Percentiles rank a stretch among this genome's conserved stretches.
phyloP scores from a whole-genome alignment of 129 eudicot genomes.

The Saussurea involucrata region DNA sequence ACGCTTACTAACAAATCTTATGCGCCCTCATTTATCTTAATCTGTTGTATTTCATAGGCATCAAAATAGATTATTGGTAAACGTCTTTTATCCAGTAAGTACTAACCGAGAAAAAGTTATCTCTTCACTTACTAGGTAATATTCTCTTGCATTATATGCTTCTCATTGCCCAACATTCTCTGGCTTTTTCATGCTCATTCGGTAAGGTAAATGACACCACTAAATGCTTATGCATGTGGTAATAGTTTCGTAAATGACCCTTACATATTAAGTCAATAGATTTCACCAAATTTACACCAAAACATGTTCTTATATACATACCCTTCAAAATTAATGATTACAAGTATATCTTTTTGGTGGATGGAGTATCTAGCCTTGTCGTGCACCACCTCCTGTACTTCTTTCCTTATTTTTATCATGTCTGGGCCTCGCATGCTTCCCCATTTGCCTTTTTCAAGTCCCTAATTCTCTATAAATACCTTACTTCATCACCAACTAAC shows the following conservation, averaged over 20 bases:
- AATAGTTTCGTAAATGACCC: background rate
- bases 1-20: no score
- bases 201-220: background rate
- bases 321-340: constrained; percentile 8
- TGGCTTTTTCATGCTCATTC: background rate
- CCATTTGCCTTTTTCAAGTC: constrained; percentile 12
- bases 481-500: constrained; percentile 23
- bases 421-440: constrained; percentile 27
- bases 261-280: background rate
- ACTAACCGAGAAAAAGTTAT: no score
- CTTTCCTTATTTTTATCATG: constrained; percentile 35
- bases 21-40: no score
- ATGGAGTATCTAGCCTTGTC: constrained; percentile 29
- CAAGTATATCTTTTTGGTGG: constrained; percentile 20
- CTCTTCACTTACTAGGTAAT: no score
- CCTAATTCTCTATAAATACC: constrained; percentile 27
- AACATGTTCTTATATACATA: background rate
- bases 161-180: background rate
- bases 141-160: no score
- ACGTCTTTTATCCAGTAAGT: background rate
- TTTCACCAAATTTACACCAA: background rate
- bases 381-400: constrained; percentile 31
- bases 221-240: no score
- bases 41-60: no score
- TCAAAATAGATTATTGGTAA: background rate